Base-by-base conservation (phyloP, 208 protist species). In the Leishmania aethiopica region DNA sequence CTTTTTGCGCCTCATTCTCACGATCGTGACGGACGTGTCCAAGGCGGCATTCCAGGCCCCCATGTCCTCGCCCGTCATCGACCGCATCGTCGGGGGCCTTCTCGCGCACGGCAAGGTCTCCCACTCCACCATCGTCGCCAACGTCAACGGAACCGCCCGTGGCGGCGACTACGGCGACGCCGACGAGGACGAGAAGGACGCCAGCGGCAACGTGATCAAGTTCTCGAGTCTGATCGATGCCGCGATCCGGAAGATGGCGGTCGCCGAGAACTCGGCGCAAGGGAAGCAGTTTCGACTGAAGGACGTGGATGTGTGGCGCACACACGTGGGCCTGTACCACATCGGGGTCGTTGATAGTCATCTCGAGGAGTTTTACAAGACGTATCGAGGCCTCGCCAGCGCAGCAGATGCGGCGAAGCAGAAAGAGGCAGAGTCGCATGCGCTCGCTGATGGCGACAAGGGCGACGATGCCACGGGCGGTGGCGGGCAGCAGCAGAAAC, bases 1-100 rank as follows among this genome's bases (percentile, higher is more conserved):
- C 64, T 94, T 92, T 51, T 62, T 95, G 40, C 91, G 94, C 1
- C 88, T 94, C 67, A 78, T 95, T 70, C 75, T 97, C 35, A 97
- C 92, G 17, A 66, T 97, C 35, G 82, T 91, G 53, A 75, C 84
- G 70, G 84, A 91, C 64, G 77, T 76, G 3, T 77, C 80, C 45
- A 92, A 89, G 84, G 67, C 87, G 51, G 49, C 80, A 71, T 80
- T 84, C 59, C 42, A 77, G 45, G 49, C 75, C 3, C 83, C 84
- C 78, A 69, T 81, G 55, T 86, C 80, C 15, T 75, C 51, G 11
- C 28, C 62, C 1, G 67, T 72, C 57, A 80, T 82, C 10, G 78
- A 84, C 10, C 84, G 83, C 40, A 75, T 84, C 25, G 85, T 90
- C n/a, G 88, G 82, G 3, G 66, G 79, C 42, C 45, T 78, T n/a